Evolutionary conservation across 1,284 basidiomycete species (phyloP).

Genomic region (Cystobasidium slooffiae): DNA sequence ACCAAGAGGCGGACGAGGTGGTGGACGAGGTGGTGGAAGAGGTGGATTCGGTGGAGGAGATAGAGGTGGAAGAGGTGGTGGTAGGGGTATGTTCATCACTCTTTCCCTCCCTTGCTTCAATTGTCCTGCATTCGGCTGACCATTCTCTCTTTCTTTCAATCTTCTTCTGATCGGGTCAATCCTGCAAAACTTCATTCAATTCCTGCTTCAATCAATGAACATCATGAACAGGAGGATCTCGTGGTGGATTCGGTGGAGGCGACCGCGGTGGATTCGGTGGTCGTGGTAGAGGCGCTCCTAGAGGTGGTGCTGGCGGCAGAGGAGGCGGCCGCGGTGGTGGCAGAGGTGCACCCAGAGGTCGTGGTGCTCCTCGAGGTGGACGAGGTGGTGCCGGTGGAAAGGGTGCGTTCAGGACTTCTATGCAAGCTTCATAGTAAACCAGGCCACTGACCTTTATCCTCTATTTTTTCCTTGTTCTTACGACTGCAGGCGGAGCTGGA

Average conservation of each 20-base stretch:
- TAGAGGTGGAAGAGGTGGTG: constrained; percentile 50
- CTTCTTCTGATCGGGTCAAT: neutral
- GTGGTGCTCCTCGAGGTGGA: constrained; percentile 51
- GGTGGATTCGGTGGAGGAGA: constrained; percentile 50
- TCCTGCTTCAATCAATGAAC: neutral
- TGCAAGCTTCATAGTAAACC: neutral
- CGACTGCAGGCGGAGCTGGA: constrained; percentile 67
- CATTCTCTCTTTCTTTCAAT: neutral
- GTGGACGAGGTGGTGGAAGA: constrained; percentile 54
- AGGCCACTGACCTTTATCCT: neutral
- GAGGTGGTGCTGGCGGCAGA: constrained; percentile 39
- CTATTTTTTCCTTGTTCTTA: neutral
- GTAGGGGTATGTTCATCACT: constrained; percentile 53
- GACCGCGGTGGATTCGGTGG: constrained; percentile 38
- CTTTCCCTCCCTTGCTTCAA: neutral
- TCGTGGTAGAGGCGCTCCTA: constrained; percentile 37
- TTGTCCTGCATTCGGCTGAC: neutral
- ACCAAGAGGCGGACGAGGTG: constrained; percentile 56
- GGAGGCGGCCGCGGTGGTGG: constrained; percentile 26
- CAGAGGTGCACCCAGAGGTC: constrained; percentile 48
- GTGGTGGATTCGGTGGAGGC: constrained; percentile 2
- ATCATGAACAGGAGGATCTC: constrained; percentile 2
- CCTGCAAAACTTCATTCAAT: constrained; percentile 1
- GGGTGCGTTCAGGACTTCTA: constrained; percentile 44
- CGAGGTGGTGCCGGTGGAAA: constrained; percentile 47